Conservation (phyloP, 2,329 filamentous ascomycete genomes). For the Aspergillus nomiae region DNA sequence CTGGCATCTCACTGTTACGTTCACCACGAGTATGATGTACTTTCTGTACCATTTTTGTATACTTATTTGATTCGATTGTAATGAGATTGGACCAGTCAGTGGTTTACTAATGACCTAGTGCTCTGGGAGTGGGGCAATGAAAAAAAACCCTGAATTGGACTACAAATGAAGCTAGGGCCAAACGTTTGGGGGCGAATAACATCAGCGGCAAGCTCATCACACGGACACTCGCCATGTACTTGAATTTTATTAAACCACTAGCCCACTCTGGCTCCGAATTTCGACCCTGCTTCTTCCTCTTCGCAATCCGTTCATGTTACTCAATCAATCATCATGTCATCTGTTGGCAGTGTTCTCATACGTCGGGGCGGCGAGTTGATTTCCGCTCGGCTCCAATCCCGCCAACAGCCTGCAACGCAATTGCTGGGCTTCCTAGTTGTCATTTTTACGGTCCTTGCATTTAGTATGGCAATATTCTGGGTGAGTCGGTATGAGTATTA, state of each 20-base stretch:
- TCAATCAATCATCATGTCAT: background rate
- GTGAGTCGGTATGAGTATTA: background rate
- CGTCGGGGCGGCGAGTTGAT: background rate
- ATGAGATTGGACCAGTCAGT: too few relatives aligned
- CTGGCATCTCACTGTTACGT: too few relatives aligned
- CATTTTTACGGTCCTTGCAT: background rate
- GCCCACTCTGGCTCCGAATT: background rate
- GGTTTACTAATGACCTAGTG: too few relatives aligned
- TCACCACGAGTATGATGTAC: too few relatives aligned
- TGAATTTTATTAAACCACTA: background rate
- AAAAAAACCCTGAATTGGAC: too few relatives aligned
- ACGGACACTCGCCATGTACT: too few relatives aligned
- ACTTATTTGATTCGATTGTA: too few relatives aligned
- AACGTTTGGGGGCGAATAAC: too few relatives aligned
- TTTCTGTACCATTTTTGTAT: too few relatives aligned
- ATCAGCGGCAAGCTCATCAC: too few relatives aligned
- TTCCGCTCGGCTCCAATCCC: background rate
- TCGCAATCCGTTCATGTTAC: background rate
- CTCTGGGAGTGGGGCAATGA: too few relatives aligned
- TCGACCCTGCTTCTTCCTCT: background rate
- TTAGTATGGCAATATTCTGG: background rate
- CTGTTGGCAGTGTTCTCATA: background rate
- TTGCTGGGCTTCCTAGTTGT: background rate
- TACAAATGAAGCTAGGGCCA: too few relatives aligned
- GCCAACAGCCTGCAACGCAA: background rate